A percentile compares a stretch with the other conserved stretches of the same genome.
Conservation (phyloP, 2,329 filamentous ascomycete genomes). For the Pseudocercospora musae region DNA sequence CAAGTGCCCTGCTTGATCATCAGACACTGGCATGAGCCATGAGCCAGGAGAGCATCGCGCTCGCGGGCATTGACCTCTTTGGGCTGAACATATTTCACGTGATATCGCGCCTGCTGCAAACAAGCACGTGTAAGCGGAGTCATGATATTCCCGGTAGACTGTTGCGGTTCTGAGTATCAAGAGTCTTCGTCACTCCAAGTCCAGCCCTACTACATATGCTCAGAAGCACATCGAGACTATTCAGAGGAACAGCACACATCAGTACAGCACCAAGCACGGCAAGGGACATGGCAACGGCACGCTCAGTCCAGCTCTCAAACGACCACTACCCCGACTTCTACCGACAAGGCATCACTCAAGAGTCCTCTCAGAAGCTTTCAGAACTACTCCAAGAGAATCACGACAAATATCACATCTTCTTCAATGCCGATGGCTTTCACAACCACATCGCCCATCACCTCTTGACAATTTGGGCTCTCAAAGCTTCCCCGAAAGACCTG, state of each 20-base stretch:
- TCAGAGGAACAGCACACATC: not conserved
- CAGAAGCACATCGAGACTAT: not conserved
- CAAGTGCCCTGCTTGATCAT: too few species aligned
- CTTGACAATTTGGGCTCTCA: constrained; percentile 72
- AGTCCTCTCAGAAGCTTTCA: constrained; percentile 61
- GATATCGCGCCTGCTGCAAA: not conserved
- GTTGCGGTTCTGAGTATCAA: not conserved
- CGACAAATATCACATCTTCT: constrained; percentile 73
- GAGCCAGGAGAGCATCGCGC: not conserved
- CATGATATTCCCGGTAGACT: not conserved
- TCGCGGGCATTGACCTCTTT: not conserved
- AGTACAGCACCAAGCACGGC: not conserved
- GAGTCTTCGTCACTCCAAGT: not conserved
- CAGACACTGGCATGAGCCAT: not conserved
- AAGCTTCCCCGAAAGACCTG: constrained; percentile 60
- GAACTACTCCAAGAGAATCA: constrained; percentile 75
- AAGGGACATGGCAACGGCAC: constrained; percentile 49
- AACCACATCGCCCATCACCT: constrained; percentile 79
- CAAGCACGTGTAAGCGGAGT: not conserved
- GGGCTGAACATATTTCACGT: not conserved
- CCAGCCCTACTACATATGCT: not conserved
- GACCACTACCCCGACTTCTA: constrained; percentile 47
- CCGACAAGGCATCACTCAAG: constrained; percentile 47
- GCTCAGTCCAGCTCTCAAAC: constrained; percentile 45
- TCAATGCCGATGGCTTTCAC: constrained; percentile 72